phyloP scores from a whole-genome alignment of 2,329 filamentous ascomycete genomes.

The Aspergillus sp. region DNA sequence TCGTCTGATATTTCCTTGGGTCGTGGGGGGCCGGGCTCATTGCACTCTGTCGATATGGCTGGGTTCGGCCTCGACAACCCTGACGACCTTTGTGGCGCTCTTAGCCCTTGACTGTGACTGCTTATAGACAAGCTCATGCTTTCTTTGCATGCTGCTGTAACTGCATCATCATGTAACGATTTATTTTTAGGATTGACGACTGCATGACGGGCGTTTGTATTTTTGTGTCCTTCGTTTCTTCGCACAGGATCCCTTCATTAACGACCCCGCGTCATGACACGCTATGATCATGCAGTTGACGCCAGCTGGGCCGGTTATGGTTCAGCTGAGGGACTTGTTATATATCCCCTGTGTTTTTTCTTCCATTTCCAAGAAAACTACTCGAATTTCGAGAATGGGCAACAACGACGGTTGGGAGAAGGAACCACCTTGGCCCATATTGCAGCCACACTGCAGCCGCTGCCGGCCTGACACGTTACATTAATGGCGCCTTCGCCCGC shows the following conservation, averaged over 20 bases:
- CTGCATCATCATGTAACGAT: slow-evolving; percentile 41
- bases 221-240: slow-evolving; percentile 21
- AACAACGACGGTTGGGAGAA: slow-evolving; percentile 18
- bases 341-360: not conserved
- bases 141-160: slow-evolving; percentile 28
- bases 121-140: slow-evolving; percentile 15
- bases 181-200: slow-evolving; percentile 41
- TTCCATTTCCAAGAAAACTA: not conserved
- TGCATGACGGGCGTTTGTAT: slow-evolving; percentile 42
- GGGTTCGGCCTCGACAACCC: slow-evolving; percentile 43
- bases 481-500: not conserved
- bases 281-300: slow-evolving; percentile 27
- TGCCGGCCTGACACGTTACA: not conserved
- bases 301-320: slow-evolving; percentile 35
- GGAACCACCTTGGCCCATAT: not conserved
- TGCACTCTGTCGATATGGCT: slow-evolving; percentile 48
- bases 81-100: slow-evolving; percentile 36
- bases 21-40: slow-evolving; percentile 42
- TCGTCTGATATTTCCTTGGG: slow-evolving; percentile 46
- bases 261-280: slow-evolving; percentile 7
- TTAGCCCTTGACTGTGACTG: slow-evolving; percentile 36
- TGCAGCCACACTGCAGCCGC: not conserved
- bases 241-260: not conserved
- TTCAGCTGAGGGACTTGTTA: slow-evolving; percentile 32
- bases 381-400: not conserved